phyloP scores from a whole-genome alignment of 1,284 basidiomycete species.

The Mrakiaceae sp. region DNA sequence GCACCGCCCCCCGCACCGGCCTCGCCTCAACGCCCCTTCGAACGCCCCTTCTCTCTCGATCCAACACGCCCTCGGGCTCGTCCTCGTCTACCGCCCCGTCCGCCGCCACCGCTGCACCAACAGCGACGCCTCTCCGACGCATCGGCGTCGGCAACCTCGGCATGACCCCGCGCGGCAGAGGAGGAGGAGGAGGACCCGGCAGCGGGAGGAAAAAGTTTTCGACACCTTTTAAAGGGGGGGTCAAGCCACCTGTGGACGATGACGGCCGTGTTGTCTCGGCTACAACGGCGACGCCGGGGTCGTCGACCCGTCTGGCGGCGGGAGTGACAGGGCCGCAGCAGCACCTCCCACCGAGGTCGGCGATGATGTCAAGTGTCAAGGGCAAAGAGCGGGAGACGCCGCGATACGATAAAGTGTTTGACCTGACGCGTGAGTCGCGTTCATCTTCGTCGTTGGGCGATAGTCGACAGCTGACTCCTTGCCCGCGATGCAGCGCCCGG shows the following conservation, averaged over 20 bases:
- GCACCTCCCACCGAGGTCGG: neutral
- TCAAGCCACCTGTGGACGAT: neutral
- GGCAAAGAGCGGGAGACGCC: neutral
- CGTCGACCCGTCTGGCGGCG: neutral
- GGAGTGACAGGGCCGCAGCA: neutral
- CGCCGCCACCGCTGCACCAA: no score
- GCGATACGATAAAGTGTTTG: constrained; percentile 25
- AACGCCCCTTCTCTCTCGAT: no score
- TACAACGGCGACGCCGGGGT: neutral
- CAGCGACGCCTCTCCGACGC: constrained; percentile 9
- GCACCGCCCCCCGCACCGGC: no score
- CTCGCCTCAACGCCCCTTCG: no score
- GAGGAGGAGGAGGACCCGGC: neutral
- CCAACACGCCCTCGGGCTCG: no score
- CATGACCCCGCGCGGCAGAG: constrained; percentile 21
- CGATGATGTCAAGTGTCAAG: constrained; percentile 1
- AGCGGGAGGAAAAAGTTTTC: constrained; percentile 21
- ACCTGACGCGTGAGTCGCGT: constrained; percentile 25
- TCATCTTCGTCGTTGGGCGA: constrained; percentile 3
- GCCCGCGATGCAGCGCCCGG: constrained; percentile 17
- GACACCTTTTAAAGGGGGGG: constrained; percentile 30
- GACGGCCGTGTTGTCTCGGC: neutral
- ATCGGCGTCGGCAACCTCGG: constrained; percentile 30
- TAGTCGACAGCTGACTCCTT: neutral
- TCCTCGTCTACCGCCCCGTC: no score